Conservation (phyloP, 805 yeast species). For the Kuraishia borneana region DNA sequence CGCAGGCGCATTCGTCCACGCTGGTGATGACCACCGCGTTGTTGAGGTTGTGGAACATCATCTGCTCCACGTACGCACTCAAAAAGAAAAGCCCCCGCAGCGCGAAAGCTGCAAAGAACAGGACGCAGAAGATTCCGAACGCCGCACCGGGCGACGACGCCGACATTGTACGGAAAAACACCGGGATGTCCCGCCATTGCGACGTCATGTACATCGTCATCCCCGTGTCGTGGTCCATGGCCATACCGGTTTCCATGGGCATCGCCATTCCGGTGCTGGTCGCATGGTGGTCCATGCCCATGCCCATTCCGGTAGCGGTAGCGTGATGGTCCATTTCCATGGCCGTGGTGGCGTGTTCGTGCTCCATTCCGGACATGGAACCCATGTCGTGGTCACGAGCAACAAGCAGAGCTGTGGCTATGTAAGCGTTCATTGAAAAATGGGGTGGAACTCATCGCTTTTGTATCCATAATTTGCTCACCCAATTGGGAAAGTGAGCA, state of each 20-base stretch:
- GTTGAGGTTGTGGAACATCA: slow-evolving; percentile 38
- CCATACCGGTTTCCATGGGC: slow-evolving; percentile 8
- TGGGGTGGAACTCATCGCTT: too few species aligned
- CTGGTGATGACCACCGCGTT: slow-evolving; percentile 17
- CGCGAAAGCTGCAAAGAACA: slow-evolving; percentile 47
- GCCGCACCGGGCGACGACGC: slow-evolving; percentile 52
- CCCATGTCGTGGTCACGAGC: too few species aligned
- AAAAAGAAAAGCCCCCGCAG: slow-evolving; percentile 50
- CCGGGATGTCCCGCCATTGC: slow-evolving; percentile 43
- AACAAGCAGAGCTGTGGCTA: too few species aligned
- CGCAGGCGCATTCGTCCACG: slow-evolving; percentile 22
- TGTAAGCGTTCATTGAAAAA: too few species aligned
- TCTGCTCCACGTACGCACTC: slow-evolving; percentile 55
- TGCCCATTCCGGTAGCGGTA: slow-evolving; percentile 4
- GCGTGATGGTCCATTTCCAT: slow-evolving; percentile 9
- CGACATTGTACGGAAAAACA: slow-evolving; percentile 40
- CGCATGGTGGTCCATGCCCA: slow-evolving; percentile 9
- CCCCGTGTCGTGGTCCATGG: slow-evolving; percentile 20
- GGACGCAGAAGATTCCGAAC: slow-evolving; percentile 59
- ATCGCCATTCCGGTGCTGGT: slow-evolving; percentile 7
- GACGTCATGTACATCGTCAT: slow-evolving; percentile 55
- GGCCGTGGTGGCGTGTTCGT: too few species aligned
- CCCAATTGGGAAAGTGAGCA: too few species aligned
- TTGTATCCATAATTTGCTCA: too few species aligned
- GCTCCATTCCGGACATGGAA: too few species aligned